These are phyloP conservation scores for Hypsizygus ulmarius DNA, from an alignment of 1,284 basidiomycete genomes.

Conservation along the genomic window DNA sequence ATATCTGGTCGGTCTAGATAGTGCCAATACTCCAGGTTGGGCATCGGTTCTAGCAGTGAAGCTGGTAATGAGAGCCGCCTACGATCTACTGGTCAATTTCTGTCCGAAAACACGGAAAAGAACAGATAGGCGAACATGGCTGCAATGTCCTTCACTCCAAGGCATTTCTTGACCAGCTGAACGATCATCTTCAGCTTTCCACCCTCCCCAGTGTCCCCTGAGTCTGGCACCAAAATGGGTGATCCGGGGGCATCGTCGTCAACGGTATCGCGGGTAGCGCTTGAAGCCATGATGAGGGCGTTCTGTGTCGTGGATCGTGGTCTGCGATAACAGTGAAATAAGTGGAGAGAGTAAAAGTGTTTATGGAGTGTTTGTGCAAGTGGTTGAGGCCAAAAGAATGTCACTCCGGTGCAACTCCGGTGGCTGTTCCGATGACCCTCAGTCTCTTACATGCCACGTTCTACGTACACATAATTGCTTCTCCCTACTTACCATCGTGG, in stretches of 20 bases:
- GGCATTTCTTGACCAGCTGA: conserved; percentile 81
- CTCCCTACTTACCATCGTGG: too few species aligned
- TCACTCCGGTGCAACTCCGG: too few species aligned
- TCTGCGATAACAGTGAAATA: conserved; percentile 2
- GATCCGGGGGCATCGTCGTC: conserved; percentile 59
- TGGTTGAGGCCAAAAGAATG: too few species aligned
- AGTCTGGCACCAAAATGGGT: conserved; percentile 72
- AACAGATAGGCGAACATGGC: conserved; percentile 65
- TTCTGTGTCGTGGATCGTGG: not conserved
- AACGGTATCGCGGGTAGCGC: conserved; percentile 10
- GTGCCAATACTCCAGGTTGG: conserved; percentile 95
- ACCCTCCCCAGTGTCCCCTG: conserved; percentile 74
- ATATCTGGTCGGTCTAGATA: conserved; percentile 93
- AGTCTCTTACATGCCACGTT: too few species aligned
- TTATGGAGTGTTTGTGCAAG: not conserved
- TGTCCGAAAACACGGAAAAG: not conserved
- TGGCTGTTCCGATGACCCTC: too few species aligned
- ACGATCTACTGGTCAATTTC: conserved; percentile 4
- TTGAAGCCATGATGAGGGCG: conserved; percentile 14
- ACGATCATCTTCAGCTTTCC: conserved; percentile 91
- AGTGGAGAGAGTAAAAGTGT: conserved; percentile 4
- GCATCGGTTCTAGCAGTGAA: conserved; percentile 86
- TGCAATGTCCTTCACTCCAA: conserved; percentile 89
- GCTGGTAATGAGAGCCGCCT: conserved; percentile 90
- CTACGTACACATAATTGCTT: too few species aligned